These are phyloP conservation scores for Marchantia paleacea DNA, from an alignment of 225 moss, liverwort and hornwort species.

Conservation along the genomic window DNA sequence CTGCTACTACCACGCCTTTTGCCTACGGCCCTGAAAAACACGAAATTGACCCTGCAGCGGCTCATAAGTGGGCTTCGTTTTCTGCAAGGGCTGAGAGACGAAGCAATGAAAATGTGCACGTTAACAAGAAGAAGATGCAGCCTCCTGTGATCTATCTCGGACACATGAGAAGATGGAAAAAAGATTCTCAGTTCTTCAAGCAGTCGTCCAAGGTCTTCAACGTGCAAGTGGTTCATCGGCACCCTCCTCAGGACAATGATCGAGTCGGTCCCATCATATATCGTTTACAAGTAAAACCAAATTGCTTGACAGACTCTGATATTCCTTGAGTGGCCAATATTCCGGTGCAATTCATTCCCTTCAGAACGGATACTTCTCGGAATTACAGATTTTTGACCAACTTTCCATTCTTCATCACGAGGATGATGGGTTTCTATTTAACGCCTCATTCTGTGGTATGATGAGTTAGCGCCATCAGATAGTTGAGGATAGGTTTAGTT, in stretches of 20 bases:
- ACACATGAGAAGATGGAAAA: conserved; percentile 87
- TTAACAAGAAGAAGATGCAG: not conserved
- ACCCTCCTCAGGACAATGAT: conserved; percentile 45
- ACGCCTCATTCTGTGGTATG: no score
- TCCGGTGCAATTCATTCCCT: no score
- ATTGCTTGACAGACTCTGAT: not conserved
- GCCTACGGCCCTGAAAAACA: not conserved
- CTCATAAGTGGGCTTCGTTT: not conserved
- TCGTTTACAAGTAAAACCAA: conserved; percentile 22
- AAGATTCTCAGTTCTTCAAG: conserved; percentile 71
- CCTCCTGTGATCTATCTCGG: conserved; percentile 47
- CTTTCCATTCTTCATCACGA: no score
- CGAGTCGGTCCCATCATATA: conserved; percentile 72
- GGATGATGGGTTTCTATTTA: no score
- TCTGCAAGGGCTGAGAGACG: not conserved
- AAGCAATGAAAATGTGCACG: not conserved
- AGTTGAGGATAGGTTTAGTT: not conserved
- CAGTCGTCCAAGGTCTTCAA: conserved; percentile 64
- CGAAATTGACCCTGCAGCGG: not conserved
- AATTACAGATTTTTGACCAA: no score
- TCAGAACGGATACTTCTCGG: no score
- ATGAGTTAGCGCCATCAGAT: not conserved
- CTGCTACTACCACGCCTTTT: not conserved
- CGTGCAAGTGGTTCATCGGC: conserved; percentile 52
- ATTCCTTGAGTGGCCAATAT: not conserved